Percentiles rank a stretch among this genome's conserved stretches.
These are phyloP conservation scores for Apiospora koreana DNA, from an alignment of 2,329 filamentous ascomycete species.

Conservation along the genomic window DNA sequence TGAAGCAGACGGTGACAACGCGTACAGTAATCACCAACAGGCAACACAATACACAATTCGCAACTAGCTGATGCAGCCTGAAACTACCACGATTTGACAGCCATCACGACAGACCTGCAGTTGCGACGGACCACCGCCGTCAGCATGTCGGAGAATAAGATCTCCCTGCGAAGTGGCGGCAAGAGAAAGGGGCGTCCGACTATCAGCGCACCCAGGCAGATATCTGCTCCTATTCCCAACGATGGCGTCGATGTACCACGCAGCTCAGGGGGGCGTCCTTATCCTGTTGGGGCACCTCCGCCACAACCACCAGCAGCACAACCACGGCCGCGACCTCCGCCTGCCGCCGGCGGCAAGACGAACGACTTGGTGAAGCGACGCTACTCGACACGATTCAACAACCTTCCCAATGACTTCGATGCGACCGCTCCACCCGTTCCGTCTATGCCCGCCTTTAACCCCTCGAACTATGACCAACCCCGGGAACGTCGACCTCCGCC, in stretches of 20 bases:
- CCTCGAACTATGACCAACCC: slow-evolving; percentile 54
- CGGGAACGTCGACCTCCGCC: slow-evolving; percentile 51
- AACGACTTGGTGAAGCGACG: slow-evolving; percentile 89
- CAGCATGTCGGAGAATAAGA: slow-evolving; percentile 63
- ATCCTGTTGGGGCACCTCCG: slow-evolving; percentile 24
- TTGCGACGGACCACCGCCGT: neutral
- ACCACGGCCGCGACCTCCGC: slow-evolving; percentile 49
- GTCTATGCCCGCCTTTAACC: slow-evolving; percentile 56
- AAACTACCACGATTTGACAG: neutral
- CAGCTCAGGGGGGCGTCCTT: slow-evolving; percentile 34
- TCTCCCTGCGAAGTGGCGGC: slow-evolving; percentile 61
- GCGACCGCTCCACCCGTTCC: slow-evolving; percentile 74
- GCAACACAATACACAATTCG: neutral
- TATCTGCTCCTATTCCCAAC: slow-evolving; percentile 61
- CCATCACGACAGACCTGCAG: neutral
- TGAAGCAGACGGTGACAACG: neutral
- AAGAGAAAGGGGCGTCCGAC: slow-evolving; percentile 63
- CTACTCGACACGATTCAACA: slow-evolving; percentile 91
- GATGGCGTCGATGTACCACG: slow-evolving; percentile 42
- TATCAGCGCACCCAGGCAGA: slow-evolving; percentile 64
- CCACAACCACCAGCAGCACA: slow-evolving; percentile 22
- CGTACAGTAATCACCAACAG: neutral
- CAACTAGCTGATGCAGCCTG: neutral
- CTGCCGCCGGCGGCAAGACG: slow-evolving; percentile 60
- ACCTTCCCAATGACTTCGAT: slow-evolving; percentile 69